Percentiles rank a stretch among this genome's conserved stretches.
Conservation (phyloP, 192 early-diverging fungal genomes). For the Umbelopsis ramanniana region DNA sequence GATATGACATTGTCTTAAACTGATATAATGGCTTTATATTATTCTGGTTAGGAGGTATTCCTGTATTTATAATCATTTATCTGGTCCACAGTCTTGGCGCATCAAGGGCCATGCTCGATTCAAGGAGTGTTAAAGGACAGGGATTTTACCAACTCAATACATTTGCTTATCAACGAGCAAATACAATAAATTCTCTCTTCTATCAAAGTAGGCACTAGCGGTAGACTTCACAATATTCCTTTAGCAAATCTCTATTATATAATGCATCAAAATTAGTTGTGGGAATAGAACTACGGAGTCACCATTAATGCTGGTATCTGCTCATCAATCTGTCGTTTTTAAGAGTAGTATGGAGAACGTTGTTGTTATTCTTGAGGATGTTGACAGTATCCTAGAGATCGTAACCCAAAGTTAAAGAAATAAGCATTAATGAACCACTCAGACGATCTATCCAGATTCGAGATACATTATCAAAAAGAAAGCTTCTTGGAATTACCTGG, state of each 20-base stretch:
- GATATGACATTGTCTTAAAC: no score
- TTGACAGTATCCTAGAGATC: background rate
- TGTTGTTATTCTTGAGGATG: background rate
- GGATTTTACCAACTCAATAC: no score
- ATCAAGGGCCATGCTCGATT: no score
- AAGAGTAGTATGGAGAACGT: background rate
- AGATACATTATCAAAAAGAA: background rate
- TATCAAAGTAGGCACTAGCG: background rate
- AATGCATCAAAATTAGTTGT: background rate
- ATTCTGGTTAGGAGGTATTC: no score
- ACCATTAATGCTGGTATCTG: background rate
- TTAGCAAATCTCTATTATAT: background rate
- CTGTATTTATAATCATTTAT: no score
- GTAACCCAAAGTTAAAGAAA: background rate
- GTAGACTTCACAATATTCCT: no score
- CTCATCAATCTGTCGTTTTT: constrained; percentile 1
- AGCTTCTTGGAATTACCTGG: background rate
- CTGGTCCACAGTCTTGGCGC: no score
- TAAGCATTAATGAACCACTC: background rate
- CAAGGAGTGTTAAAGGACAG: no score
- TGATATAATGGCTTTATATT: no score
- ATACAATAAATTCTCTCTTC: background rate
- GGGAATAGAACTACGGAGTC: background rate
- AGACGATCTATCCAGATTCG: background rate
- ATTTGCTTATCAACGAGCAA: background rate